Evolutionary conservation across 1,284 basidiomycete genomes (phyloP).

Genomic region (Phylloboletellus chloephorus): DNA sequence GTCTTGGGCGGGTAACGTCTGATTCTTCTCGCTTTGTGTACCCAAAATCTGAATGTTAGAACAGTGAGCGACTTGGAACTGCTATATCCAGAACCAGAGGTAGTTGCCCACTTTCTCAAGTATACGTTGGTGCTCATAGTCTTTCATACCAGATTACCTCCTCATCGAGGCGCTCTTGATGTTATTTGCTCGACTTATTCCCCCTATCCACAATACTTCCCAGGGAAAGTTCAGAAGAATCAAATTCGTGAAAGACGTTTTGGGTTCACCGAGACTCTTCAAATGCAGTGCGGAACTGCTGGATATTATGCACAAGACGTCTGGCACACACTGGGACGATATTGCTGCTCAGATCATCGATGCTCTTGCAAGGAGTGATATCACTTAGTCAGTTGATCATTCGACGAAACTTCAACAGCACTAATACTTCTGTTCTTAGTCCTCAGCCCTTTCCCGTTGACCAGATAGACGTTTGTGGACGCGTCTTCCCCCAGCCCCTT

Average conservation of each 20-base stretch:
- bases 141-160: constrained; percentile 43
- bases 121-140: constrained; percentile 4
- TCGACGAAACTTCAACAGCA: background rate
- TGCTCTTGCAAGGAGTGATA: constrained; percentile 41
- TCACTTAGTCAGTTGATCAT: constrained; percentile 42
- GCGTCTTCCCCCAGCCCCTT: constrained; percentile 31
- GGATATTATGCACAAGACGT: constrained; percentile 39
- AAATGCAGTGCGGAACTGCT: constrained; percentile 36
- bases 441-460: constrained; percentile 54
- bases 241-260: constrained; percentile 49
- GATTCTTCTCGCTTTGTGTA: background rate
- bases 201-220: constrained; percentile 35
- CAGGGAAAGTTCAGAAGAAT: constrained; percentile 36
- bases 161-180: constrained; percentile 52
- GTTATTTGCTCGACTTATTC: constrained; percentile 51
- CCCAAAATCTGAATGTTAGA: constrained; percentile 5
- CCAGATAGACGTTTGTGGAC: constrained; percentile 38
- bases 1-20: constrained; percentile 36
- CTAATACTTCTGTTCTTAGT: constrained; percentile 30
- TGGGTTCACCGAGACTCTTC: constrained; percentile 34
- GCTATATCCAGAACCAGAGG: constrained; percentile 33
- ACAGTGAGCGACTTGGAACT: constrained; percentile 33
- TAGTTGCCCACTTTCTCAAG: constrained; percentile 4
- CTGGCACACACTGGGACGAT: constrained; percentile 49
- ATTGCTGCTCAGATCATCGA: constrained; percentile 45